Evolutionary conservation across 2,329 filamentous ascomycete genomes (phyloP), one percentile per base, ranked within the genome.

Genomic region (Curvularia lunata): DNA sequence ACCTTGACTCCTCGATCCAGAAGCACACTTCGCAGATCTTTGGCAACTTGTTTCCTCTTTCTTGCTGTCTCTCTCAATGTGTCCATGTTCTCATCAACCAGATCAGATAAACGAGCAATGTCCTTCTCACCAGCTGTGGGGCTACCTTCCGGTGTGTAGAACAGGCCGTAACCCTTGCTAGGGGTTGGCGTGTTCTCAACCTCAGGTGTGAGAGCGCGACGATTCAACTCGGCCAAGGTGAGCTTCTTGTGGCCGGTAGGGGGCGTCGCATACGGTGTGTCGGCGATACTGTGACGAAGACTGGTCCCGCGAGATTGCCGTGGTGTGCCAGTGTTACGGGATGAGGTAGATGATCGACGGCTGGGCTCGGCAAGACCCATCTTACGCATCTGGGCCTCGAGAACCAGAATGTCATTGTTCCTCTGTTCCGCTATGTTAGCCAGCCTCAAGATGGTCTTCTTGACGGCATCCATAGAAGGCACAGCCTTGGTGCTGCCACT

Each of bases 361-460:
- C 55, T 66, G 25, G 54, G 43, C 16, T 68, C 67, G 28, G 58
- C 41, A 18, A 75, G 57, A 2, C 77, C 75, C 21, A 96, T 78
- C 73, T 88, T 91, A 58, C 90, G 88, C 79, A 99, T 86, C 73
- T 97, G 91, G 47, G 88, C 86, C 78, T 98, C 95, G 30, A 98
- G 83, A 6, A 97, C 86, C 74, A 97, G 92, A 51, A 99, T 88
- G 68, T 98, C 94, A 56, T 89, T 91, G 72, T 91, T 95, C 73
- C 91, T 91, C 79, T 92, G 91, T 81, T 98, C 91, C 0, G 91
- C 91, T 89, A 97, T 94, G 58, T 83, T 85, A 32, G 93, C 97
- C 90, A 99, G 93, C 72, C 95, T 97, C 56, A 83, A 83, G 64
- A 99, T 96, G 1, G 95, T 99, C 58, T 91, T 91, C 66, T 93